Evolutionary conservation across 1,284 basidiomycete species (phyloP).

Genomic region (Mycena citricolor): DNA sequence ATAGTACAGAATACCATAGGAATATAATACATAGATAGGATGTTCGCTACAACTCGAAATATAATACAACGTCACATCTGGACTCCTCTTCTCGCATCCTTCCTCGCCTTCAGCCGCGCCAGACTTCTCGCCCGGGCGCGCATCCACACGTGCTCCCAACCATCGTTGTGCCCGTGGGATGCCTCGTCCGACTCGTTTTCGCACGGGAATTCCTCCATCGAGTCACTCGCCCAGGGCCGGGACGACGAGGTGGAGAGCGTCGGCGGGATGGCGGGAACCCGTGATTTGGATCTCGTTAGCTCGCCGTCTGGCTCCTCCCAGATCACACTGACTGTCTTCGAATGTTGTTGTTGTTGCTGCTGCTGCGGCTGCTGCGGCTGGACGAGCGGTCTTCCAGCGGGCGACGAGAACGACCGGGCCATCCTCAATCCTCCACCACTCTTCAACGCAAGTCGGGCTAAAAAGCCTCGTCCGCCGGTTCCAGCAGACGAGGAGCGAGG

Average conservation of each 20-base stretch:
- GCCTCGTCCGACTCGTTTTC: constrained; percentile 1
- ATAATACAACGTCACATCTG: too few relatives aligned
- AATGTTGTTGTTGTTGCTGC: too few relatives aligned
- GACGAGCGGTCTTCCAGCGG: too few relatives aligned
- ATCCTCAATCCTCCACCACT: constrained; percentile 14
- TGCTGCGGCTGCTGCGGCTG: too few relatives aligned
- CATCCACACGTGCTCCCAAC: constrained; percentile 47
- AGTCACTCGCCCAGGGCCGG: constrained; percentile 16
- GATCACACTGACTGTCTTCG: constrained; percentile 4
- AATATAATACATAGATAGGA: too few relatives aligned
- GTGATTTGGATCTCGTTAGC: background rate
- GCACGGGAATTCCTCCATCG: background rate
- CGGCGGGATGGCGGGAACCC: constrained; percentile 11
- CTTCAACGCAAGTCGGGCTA: background rate
- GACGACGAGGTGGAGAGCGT: constrained; percentile 21
- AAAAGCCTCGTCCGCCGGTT: background rate
- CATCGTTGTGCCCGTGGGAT: background rate
- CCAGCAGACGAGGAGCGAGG: background rate
- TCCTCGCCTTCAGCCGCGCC: constrained; percentile 39
- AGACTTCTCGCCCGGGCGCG: constrained; percentile 41
- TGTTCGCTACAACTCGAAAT: too few relatives aligned
- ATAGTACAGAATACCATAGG: too few relatives aligned
- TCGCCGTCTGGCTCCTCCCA: constrained; percentile 2
- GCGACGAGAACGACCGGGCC: too few relatives aligned
- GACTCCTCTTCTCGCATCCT: constrained; percentile 29